These are phyloP conservation scores for Colletotrichum coccodes DNA, from an alignment of 2,329 filamentous ascomycete genomes.

Conservation along the genomic window DNA sequence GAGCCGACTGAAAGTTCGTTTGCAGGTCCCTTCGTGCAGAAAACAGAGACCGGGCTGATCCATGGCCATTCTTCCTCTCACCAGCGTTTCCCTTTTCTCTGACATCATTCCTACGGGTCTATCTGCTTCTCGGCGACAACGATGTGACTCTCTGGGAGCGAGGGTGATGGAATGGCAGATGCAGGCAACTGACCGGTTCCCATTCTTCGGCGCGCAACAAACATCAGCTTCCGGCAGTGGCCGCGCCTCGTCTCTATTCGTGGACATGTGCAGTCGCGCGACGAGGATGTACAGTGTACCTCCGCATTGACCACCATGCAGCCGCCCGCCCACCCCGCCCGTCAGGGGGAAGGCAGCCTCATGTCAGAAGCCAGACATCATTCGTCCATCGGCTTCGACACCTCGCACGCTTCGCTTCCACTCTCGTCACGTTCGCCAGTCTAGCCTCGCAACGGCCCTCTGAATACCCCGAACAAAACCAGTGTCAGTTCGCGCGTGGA, in stretches of 20 bases:
- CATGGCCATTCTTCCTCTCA: no score
- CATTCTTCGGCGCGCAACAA: neutral
- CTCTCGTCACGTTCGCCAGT: slow-evolving; percentile 2
- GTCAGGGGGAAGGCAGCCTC: slow-evolving; percentile 29
- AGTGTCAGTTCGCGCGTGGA: slow-evolving; percentile 1
- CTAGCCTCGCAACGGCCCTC: slow-evolving; percentile 24
- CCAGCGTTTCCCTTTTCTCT: no score
- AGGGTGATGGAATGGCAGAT: slow-evolving; percentile 5
- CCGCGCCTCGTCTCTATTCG: slow-evolving; percentile 9
- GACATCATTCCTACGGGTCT: neutral
- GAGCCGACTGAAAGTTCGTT: slow-evolving; percentile 5
- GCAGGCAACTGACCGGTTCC: neutral
- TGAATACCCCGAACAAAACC: neutral
- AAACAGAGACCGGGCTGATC: neutral
- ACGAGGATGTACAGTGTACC: neutral
- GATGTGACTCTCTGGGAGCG: neutral
- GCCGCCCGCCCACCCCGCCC: slow-evolving; percentile 15
- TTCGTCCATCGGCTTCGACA: slow-evolving; percentile 24
- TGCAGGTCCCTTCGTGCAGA: slow-evolving; percentile 17
- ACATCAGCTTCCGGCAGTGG: slow-evolving; percentile 7
- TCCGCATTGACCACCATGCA: slow-evolving; percentile 32
- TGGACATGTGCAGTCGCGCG: neutral
- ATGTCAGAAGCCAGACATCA: slow-evolving; percentile 27
- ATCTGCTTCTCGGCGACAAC: neutral
- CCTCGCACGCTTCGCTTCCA: slow-evolving; percentile 17